Evolutionary conservation across 495 filamentous ascomycete genomes (phyloP), one percentile per base, ranked within the genome.

Genomic region (Neurospora sp.): DNA sequence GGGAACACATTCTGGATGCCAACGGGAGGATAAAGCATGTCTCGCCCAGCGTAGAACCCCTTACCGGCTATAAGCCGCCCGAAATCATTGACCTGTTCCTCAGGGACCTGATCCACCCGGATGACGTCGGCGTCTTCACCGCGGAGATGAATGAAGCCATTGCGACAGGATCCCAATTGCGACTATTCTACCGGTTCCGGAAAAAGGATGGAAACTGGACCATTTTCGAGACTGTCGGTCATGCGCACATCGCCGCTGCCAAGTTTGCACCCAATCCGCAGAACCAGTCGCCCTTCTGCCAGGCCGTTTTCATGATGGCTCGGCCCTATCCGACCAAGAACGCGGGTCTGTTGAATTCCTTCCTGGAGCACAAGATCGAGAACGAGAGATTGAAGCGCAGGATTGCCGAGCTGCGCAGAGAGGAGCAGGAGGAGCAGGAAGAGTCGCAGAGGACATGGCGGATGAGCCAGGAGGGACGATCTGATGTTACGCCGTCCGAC

Each of bases 331-430:
- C 94, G 8, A 96, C 91, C 68, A 93, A 91, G 79, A 96, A 94
- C 77, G 89, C 93, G 0, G 89, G 87, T 10, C 84, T 97, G 8
- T 82, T 99, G 69, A 94, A 99, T 80, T 96, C 95, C 1, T 98
- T 97, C 74, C 85, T 99, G 16, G 96, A 99, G 80, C 95, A 98
- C 82, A 98, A 98, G 81, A 94, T 98, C 69, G 96, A 98, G 80
- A 98, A 99, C 76, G 94, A 97, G 81, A 89, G 96, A 20, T 81
- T 99, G 45, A 88, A 86, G 72, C 92, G 92, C 74, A 89, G 92
- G 41, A 97, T 99, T 73, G 89, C 90, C 16, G 94, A 97, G 77
- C 86, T 99, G 47, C 90, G 90, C 75, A 86, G 88, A 74, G 96
- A 98, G 81, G 94, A 97, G 79, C 89, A 90, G 71, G 92, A 94